Evolutionary conservation across 2,329 filamentous ascomycete species (phyloP), one percentile per base, ranked within the genome.

Genomic region (Graphiopsis chlorocephala): DNA sequence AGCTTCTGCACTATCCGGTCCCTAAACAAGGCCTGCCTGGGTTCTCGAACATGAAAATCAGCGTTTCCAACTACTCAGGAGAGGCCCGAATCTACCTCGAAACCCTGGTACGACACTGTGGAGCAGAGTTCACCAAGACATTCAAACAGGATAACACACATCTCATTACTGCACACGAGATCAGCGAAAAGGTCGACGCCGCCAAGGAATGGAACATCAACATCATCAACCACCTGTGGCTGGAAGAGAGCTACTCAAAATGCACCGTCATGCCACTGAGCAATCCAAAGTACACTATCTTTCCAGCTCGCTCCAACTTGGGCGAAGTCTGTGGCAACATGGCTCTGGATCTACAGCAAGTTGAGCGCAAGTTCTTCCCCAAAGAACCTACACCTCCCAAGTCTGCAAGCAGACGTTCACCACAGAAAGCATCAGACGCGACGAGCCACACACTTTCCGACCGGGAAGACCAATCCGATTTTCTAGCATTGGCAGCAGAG

Each of bases 61-160:
- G 93, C 64, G 84, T 99, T 6, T 98, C 95, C 6, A 99, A 98
- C 77, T 99, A 99, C 75, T 92, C 92, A 53, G 95, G 95, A 33
- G 95, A 99, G 77, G 92, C 95, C 17, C 88, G 95, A 55, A 88
- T 92, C 61, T 99, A 98, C 73, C 84, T 99, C 4, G 93, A 98
- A 77, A 98, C 97, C 70, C 84, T 99, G 42, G 90, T 97, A 71
- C 87, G 83, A 66, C 93, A 93, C 26, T 84, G 90, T 17, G 95
- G 95, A 17, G 94, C 91, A 10, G 89, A 90, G 67, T 98, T 92
- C 74, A 99, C 95, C 31, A 96, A 96, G 79, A 96, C 92, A 0
- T 91, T 99, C 87, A 96, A 92, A 77, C 87, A 90, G 69, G 93
- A 97, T 67, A 98, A 99, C 76, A 98, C 93, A 0, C 95, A 99